Percentiles rank a stretch among this genome's conserved stretches.
Conservation (phyloP, 225 moss, liverwort and hornwort species). For the Sphagnum tenellum region DNA sequence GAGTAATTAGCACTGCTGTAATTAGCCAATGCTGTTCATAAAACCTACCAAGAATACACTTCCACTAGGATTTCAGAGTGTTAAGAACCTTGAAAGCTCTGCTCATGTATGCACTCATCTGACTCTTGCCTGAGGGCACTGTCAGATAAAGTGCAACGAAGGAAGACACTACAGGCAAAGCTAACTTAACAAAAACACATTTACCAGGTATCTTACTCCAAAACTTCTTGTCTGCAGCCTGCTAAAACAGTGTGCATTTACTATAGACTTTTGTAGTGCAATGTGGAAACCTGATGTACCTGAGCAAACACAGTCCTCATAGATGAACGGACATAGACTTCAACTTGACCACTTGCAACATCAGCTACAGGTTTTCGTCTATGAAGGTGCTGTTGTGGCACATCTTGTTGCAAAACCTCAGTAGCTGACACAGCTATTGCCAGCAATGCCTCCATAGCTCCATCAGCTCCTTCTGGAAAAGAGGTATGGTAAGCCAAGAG, state of each 20-base stretch:
- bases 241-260: neutral
- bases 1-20: no score
- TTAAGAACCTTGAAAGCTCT: no score
- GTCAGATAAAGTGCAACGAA: no score
- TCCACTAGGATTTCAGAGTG: no score
- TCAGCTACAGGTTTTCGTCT: constrained; percentile 43
- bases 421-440: constrained; percentile 56
- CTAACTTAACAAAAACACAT: no score
- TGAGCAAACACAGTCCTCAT: constrained; percentile 66
- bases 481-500: constrained; percentile 79
- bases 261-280: neutral
- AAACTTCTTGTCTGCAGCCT: no score
- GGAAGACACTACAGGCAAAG: no score
- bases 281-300: constrained; percentile 19
- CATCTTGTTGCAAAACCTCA: constrained; percentile 51
- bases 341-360: constrained; percentile 61
- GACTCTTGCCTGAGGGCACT: no score
- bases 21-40: no score
- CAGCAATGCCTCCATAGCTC: constrained; percentile 64
- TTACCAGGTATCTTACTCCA: no score
- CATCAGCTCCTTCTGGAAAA: constrained; percentile 69
- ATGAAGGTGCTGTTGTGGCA: constrained; percentile 38
- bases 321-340: constrained; percentile 79
- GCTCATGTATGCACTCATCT: no score
- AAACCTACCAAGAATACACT: no score